These are phyloP conservation scores for Mycena belliarum DNA, from an alignment of 768 basidiomycete genomes.

Conservation along the genomic window DNA sequence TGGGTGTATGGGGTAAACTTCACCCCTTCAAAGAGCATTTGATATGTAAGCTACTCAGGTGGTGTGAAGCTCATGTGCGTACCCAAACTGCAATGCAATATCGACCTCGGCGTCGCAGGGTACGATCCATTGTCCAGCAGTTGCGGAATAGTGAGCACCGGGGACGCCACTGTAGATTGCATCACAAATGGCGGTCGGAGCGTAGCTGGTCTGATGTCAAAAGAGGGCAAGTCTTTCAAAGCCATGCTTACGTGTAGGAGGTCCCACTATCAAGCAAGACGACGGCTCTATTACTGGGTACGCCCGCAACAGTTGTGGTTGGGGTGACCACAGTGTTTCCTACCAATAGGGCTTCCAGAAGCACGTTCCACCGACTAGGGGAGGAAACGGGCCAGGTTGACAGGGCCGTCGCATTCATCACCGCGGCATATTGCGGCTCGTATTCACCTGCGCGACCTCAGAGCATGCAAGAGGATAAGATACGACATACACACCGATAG, in stretches of 20 bases:
- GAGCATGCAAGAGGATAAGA: not conserved
- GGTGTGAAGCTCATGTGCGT: conserved; percentile 26
- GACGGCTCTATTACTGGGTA: conserved; percentile 71
- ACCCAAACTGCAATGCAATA: conserved; percentile 80
- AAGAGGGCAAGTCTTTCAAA: conserved; percentile 4
- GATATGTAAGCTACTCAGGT: not conserved
- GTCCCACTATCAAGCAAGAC: conserved; percentile 80
- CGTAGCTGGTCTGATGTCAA: conserved; percentile 52
- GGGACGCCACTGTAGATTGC: conserved; percentile 67
- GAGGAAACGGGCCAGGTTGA: conserved; percentile 69
- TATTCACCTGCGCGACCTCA: conserved; percentile 53
- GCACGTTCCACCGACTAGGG: conserved; percentile 75
- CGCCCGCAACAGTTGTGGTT: conserved; percentile 53
- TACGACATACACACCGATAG: conserved; percentile 59
- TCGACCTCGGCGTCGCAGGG: conserved; percentile 78
- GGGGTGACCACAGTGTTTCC: conserved; percentile 53
- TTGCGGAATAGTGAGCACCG: conserved; percentile 61
- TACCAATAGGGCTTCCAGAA: conserved; percentile 72
- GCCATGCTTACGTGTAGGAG: conserved; percentile 65
- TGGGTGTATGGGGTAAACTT: conserved; percentile 77
- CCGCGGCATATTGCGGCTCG: conserved; percentile 59
- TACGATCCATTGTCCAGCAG: conserved; percentile 63
- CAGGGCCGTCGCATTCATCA: conserved; percentile 59
- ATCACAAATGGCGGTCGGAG: conserved; percentile 59
- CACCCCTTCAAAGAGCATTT: conserved; percentile 49